These are phyloP conservation scores for Pleurozium schreberi DNA, from an alignment of 225 moss, liverwort and hornwort genomes.

Conservation along the genomic window DNA sequence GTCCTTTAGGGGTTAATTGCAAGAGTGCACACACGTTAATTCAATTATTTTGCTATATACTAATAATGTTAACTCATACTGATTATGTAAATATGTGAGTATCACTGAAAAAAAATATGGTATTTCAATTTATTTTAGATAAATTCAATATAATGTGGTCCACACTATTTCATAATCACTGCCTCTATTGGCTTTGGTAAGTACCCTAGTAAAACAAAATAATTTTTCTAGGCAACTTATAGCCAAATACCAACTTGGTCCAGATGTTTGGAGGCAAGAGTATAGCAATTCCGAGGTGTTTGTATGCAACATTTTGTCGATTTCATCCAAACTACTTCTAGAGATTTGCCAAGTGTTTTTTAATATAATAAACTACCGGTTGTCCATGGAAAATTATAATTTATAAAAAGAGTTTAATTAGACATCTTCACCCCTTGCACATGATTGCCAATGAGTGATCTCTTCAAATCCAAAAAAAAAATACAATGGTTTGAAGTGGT, in stretches of 20 bases:
- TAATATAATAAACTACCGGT: neutral
- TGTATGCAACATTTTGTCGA: neutral
- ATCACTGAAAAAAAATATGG: too few species aligned
- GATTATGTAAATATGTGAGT: neutral
- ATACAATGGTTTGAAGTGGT: neutral
- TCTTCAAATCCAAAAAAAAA: neutral
- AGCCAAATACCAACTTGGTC: neutral
- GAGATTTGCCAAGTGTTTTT: neutral
- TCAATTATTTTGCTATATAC: too few species aligned
- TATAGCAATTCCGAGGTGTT: neutral
- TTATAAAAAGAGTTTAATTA: neutral
- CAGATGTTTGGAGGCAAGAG: accelerated
- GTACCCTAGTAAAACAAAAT: neutral
- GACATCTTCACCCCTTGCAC: neutral
- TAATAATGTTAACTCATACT: neutral
- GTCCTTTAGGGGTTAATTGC: too few species aligned
- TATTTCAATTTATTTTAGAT: neutral
- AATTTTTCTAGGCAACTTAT: neutral
- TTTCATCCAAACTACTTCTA: accelerated
- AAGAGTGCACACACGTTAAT: neutral
- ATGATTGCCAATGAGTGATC: neutral
- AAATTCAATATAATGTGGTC: neutral
- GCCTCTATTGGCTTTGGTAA: neutral
- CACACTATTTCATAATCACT: neutral
- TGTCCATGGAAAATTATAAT: neutral